Conservation (phyloP, 345 rosid genomes). For the Pseudoturritis turrita region DNA sequence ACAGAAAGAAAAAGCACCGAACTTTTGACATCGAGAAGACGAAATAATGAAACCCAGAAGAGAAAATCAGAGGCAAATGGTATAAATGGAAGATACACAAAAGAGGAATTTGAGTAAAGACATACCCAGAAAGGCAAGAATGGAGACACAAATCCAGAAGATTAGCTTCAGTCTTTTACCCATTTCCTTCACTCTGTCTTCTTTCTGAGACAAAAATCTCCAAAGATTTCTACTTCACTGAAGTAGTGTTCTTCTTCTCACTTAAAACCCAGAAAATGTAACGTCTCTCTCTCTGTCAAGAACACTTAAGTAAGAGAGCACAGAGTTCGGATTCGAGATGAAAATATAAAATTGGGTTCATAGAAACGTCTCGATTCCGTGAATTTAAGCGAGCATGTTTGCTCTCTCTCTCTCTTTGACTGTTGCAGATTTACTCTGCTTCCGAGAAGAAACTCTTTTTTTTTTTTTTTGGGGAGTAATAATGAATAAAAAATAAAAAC, state of each 20-base stretch:
- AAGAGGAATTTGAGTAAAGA: not conserved
- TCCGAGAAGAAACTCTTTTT: slow-evolving; percentile 13
- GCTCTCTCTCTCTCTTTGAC: slow-evolving; percentile 19
- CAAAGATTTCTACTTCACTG: not conserved
- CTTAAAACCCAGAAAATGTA: slow-evolving; percentile 17
- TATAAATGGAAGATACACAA: not conserved
- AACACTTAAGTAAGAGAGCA: slow-evolving; percentile 5
- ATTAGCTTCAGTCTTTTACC: slow-evolving; percentile 3
- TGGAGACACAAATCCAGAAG: slow-evolving; percentile 20
- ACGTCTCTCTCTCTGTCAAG: slow-evolving; percentile 4
- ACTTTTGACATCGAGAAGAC: slow-evolving; percentile 10
- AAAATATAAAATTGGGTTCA: slow-evolving; percentile 17
- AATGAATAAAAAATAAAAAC: not conserved
- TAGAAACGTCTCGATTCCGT: slow-evolving; percentile 35
- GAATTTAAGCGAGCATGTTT: slow-evolving; percentile 23
- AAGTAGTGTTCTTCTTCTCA: slow-evolving; percentile 13
- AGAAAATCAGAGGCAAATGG: not conserved
- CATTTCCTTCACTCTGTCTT: slow-evolving; percentile 7
- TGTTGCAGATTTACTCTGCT: slow-evolving; percentile 29
- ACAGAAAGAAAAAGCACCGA: not conserved
- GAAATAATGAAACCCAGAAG: slow-evolving; percentile 1
- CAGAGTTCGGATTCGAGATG: slow-evolving; percentile 30
- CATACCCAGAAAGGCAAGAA: slow-evolving; percentile 22
- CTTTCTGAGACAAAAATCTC: not conserved
- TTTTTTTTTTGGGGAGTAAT: not conserved